Conservation (phyloP, 192 early-diverging fungal species). For the Cetraspora pellucida region DNA sequence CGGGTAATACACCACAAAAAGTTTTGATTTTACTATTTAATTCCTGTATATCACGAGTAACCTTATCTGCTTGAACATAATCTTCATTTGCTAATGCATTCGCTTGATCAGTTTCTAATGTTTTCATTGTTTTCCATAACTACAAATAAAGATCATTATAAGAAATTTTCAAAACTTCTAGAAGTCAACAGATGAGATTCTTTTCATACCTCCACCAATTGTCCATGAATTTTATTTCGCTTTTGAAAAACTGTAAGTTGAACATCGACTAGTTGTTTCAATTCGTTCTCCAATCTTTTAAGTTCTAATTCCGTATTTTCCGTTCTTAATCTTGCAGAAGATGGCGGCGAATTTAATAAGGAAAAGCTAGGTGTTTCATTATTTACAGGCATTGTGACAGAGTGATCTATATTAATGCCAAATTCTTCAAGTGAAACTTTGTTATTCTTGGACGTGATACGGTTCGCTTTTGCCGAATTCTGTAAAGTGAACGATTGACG, state of each 20-base stretch:
- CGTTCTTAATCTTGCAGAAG: not conserved
- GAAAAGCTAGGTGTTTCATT: not conserved
- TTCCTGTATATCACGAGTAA: slow-evolving; percentile 16
- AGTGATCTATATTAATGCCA: not conserved
- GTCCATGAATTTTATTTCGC: slow-evolving; percentile 17
- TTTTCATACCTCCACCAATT: slow-evolving; percentile 8
- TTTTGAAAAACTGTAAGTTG: slow-evolving; percentile 17
- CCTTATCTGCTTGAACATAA: slow-evolving; percentile 13
- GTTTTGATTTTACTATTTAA: slow-evolving; percentile 19
- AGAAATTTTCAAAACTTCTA: not conserved
- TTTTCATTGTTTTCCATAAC: slow-evolving; percentile 9
- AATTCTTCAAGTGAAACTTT: slow-evolving; percentile 29
- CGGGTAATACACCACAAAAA: not conserved
- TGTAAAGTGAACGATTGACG: not conserved
- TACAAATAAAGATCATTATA: not conserved
- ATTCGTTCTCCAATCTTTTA: not conserved
- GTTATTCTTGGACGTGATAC: not conserved
- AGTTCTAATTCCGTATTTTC: slow-evolving; percentile 6
- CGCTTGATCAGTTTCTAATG: slow-evolving; percentile 16
- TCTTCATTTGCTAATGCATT: slow-evolving; percentile 9
- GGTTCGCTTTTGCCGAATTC: not conserved
- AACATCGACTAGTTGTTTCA: not conserved
- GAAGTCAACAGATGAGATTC: not conserved
- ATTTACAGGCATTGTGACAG: not conserved
- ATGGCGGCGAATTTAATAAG: slow-evolving; percentile 5